Conservation (phyloP, 768 basidiomycete genomes). For the Trametes coccinea region DNA sequence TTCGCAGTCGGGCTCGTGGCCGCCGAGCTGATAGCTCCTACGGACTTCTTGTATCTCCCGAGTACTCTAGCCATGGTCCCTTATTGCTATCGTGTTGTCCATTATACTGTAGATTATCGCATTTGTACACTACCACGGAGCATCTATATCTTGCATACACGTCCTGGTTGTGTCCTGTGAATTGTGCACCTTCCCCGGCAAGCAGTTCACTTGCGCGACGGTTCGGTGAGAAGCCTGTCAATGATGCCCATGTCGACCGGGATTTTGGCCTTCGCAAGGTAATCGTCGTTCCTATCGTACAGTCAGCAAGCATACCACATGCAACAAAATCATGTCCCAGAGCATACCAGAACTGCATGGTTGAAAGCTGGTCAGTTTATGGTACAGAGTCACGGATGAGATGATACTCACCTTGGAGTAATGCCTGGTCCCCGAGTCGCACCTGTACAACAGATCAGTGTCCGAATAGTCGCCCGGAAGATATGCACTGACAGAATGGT, state of each 20-base stretch:
- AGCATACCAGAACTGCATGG: slow-evolving; percentile 51
- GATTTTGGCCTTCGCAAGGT: slow-evolving; percentile 44
- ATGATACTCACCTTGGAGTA: slow-evolving; percentile 77
- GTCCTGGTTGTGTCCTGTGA: background rate
- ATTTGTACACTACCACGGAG: slow-evolving; percentile 22
- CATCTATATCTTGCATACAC: slow-evolving; percentile 12
- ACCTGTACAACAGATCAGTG: slow-evolving; percentile 42
- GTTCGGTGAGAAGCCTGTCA: slow-evolving; percentile 38
- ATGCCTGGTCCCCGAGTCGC: slow-evolving; percentile 90
- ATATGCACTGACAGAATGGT: slow-evolving; percentile 71
- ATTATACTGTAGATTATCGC: slow-evolving; percentile 24
- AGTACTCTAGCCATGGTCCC: slow-evolving; percentile 12
- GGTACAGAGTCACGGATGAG: background rate
- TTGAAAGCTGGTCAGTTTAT: background rate
- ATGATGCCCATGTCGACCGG: slow-evolving; percentile 42
- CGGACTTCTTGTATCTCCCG: background rate
- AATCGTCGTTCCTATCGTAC: slow-evolving; percentile 51
- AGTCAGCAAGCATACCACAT: background rate
- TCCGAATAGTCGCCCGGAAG: background rate
- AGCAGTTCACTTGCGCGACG: background rate
- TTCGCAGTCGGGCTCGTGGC: background rate
- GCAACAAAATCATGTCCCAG: background rate
- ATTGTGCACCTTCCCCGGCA: background rate
- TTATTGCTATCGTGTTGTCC: slow-evolving; percentile 23
- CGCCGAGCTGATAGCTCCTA: slow-evolving; percentile 6